phyloP scores from a whole-genome alignment of 1,139 yeast genomes.

The Suhomyces maxii region DNA sequence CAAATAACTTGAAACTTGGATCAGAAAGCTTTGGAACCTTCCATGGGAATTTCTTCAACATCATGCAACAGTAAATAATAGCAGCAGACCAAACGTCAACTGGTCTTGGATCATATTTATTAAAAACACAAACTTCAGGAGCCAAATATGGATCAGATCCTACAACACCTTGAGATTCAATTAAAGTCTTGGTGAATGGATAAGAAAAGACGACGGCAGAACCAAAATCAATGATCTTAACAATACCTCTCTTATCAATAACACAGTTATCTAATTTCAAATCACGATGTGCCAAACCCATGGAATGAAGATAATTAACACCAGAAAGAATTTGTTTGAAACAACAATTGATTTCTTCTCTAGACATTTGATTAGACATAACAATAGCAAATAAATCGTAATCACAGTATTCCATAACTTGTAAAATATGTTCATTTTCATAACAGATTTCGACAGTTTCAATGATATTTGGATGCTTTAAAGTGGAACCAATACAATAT shows the following conservation, averaged over 20 bases:
- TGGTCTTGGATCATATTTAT: slow-evolving; percentile 84
- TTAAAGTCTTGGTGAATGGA: slow-evolving; percentile 79
- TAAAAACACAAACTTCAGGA: slow-evolving; percentile 86
- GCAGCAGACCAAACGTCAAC: slow-evolving; percentile 96
- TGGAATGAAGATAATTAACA: slow-evolving; percentile 77
- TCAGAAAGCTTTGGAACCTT: slow-evolving; percentile 89
- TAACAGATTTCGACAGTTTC: slow-evolving; percentile 90
- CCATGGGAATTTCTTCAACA: slow-evolving; percentile 94
- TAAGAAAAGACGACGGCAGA: slow-evolving; percentile 91
- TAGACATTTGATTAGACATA: slow-evolving; percentile 89
- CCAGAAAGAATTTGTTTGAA: slow-evolving; percentile 85
- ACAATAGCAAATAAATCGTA: slow-evolving; percentile 92
- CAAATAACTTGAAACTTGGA: slow-evolving; percentile 72
- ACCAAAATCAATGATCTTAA: slow-evolving; percentile 90
- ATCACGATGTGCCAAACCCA: slow-evolving; percentile 91
- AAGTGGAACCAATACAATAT: slow-evolving; percentile 89
- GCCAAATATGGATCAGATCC: slow-evolving; percentile 95
- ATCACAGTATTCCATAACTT: slow-evolving; percentile 95
- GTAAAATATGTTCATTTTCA: slow-evolving; percentile 83
- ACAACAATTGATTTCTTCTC: slow-evolving; percentile 85
- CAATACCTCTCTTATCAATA: slow-evolving; percentile 78
- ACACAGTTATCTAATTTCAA: slow-evolving; percentile 93
- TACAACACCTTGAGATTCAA: slow-evolving; percentile 86
- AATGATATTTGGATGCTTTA: slow-evolving; percentile 87
- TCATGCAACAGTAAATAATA: slow-evolving; percentile 92